These are phyloP conservation scores for Malus hybrid DNA, from an alignment of 331 rosid genomes.

Conservation along the genomic window DNA sequence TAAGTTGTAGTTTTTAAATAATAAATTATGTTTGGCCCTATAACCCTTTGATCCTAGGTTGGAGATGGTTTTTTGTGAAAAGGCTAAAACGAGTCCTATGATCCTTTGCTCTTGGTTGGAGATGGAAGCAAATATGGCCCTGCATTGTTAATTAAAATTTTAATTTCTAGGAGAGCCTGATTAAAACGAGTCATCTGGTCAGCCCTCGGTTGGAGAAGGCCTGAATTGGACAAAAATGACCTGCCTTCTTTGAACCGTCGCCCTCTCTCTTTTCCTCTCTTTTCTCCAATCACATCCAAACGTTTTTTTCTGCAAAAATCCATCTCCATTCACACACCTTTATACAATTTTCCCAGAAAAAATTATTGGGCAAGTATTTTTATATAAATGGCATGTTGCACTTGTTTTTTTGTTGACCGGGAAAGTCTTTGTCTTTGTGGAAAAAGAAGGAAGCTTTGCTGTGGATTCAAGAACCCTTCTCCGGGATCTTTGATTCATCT, in stretches of 20 bases:
- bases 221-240: conserved; percentile 17
- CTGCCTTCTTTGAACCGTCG: conserved; percentile 54
- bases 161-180: too few species aligned
- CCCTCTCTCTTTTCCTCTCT: conserved; percentile 2
- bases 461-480: conserved; percentile 9
- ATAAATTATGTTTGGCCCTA: too few species aligned
- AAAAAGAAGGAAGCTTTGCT: conserved; percentile 4
- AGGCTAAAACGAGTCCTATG: too few species aligned
- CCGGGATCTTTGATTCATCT: conserved; percentile 10
- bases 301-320: background rate
- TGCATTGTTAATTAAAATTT: too few species aligned
- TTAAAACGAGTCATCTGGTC: too few species aligned
- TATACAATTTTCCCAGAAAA: background rate
- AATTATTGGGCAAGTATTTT: background rate
- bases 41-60: too few species aligned
- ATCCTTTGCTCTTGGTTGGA: too few species aligned
- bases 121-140: too few species aligned
- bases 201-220: too few species aligned
- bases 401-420: conserved; percentile 2
- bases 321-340: conserved; percentile 10
- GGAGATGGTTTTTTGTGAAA: too few species aligned
- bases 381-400: background rate
- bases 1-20: too few species aligned
- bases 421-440: conserved; percentile 15
- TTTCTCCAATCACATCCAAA: background rate